Conservation (phyloP, 2,329 filamentous ascomycete species). For the Fusarium sp. region DNA sequence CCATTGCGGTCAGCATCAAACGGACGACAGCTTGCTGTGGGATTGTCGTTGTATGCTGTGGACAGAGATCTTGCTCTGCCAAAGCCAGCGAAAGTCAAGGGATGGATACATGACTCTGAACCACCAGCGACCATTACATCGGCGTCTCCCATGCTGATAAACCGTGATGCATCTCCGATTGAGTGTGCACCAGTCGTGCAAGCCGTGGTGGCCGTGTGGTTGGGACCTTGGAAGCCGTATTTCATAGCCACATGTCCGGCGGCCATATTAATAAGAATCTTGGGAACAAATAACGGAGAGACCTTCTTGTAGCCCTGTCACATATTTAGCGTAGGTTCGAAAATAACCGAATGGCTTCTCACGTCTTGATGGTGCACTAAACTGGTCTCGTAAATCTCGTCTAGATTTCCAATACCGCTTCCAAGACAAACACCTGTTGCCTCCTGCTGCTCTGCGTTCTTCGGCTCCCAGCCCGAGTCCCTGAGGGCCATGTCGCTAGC, state of each 20-base stretch:
- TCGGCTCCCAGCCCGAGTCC: constrained; percentile 81
- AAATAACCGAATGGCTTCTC: constrained; percentile 44
- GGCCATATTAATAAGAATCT: constrained; percentile 92
- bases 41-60: constrained; percentile 79
- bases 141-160: constrained; percentile 91
- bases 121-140: constrained; percentile 97
- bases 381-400: constrained; percentile 88
- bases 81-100: constrained; percentile 91
- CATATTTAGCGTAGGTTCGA: constrained; percentile 9
- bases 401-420: constrained; percentile 93
- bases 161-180: constrained; percentile 90
- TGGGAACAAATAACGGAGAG: constrained; percentile 91
- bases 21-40: constrained; percentile 78
- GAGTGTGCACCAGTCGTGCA: constrained; percentile 97
- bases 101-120: constrained; percentile 94
- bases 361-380: constrained; percentile 78
- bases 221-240: constrained; percentile 88
- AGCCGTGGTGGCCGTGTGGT: constrained; percentile 91
- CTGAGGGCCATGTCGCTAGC: constrained; percentile 85
- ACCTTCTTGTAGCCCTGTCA: constrained; percentile 88
- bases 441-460: constrained; percentile 69
- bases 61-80: constrained; percentile 86
- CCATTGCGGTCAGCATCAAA: constrained; percentile 84
- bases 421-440: constrained; percentile 90
- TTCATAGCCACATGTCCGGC: constrained; percentile 96